Conservation (phyloP, 2,329 filamentous ascomycete species). For the Arthrobotrys megalospora region DNA sequence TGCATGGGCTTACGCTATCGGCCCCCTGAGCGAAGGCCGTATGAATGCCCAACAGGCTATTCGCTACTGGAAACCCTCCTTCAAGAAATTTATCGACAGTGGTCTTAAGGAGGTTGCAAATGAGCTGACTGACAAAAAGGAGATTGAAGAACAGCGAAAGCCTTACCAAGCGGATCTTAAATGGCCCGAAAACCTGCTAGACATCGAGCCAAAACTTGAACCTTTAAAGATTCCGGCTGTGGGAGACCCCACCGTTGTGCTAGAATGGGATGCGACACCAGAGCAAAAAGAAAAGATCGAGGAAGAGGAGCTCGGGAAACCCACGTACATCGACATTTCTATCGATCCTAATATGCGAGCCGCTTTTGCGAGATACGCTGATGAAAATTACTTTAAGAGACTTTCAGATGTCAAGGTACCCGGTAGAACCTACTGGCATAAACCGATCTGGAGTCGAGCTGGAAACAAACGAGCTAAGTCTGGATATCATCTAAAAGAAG, state of each 20-base stretch:
- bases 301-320: not conserved
- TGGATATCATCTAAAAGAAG: not conserved
- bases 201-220: not conserved
- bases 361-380: not conserved
- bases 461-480: not conserved
- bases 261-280: not conserved
- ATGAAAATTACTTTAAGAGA: not conserved
- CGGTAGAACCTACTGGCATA: not conserved
- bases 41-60: not conserved
- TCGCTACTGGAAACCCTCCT: not conserved
- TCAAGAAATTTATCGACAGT: not conserved
- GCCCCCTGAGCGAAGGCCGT: not conserved
- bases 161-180: not conserved
- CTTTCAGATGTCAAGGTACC: not conserved
- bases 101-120: no score
- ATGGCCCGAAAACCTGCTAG: not conserved
- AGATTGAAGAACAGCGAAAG: not conserved
- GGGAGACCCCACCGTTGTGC: no score
- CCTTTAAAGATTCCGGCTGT: not conserved
- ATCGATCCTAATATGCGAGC: not conserved
- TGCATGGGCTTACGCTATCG: not conserved
- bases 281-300: not conserved
- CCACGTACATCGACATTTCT: constrained; percentile 4
- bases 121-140: not conserved
- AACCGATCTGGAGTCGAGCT: constrained; percentile 5